Evolutionary conservation across 352 stramenopile genomes (phyloP), one percentile per base, ranked within the genome.

Genomic region (Phytopythium litorale): DNA sequence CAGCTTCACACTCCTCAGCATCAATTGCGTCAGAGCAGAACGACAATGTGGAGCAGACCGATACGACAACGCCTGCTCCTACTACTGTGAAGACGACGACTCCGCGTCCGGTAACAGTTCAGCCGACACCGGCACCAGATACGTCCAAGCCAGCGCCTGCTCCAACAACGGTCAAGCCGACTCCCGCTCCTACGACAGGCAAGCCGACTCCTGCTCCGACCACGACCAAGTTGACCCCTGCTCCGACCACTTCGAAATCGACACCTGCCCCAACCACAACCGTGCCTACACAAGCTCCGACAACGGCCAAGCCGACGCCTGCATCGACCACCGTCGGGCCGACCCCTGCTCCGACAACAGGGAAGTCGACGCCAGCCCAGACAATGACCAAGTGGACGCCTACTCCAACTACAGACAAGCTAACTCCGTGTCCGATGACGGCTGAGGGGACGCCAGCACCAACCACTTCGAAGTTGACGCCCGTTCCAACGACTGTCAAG

Each of bases 21-120:
- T 38, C 33, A 38, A 7, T 9, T 13, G 11, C 33, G 5, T 38
- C 33, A 38, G 33, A 15, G 33, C 33, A 38, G 33, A 0, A 32
- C 57, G 35, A 56, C n/a, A 28, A 2, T 30, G 28, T 30, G 28
- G 28, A 30, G 28, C 28, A 30, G 28, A 33, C 23, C n/a, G 54
- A 25, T 25, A 42, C 56, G 30, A 15, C 62, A 25, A 71, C 58
- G 7, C 49, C 63, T 1, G 21, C n/a, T 12, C 18, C 46, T 19
- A 45, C 48, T 51, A 48, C 11, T 32, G 40, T 3, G 42, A 30
- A 18, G 58, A 21, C 32, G 50, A 63, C 28, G 28, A 30, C 57
- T 11, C 46, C 46, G 30, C 12, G 11, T 18, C 19, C 11, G 12
- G 19, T 12, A 5, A 18, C 12, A 16, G 25, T 23, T 16, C 23